These are phyloP conservation scores for Mitragyna speciosa DNA, from an alignment of 257 asterid genomes.

Conservation along the genomic window DNA sequence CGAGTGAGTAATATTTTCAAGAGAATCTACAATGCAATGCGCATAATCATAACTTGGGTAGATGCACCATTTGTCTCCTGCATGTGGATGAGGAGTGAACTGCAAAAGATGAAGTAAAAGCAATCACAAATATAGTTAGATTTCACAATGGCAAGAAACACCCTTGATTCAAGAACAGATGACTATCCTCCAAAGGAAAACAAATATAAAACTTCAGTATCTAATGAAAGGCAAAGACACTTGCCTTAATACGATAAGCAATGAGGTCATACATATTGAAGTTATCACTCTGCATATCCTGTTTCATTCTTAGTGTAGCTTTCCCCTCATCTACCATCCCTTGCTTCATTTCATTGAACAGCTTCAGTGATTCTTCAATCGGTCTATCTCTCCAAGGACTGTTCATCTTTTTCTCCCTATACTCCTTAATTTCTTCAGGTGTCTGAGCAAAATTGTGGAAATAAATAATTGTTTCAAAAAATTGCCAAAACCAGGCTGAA, in stretches of 20 bases:
- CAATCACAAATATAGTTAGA: slow-evolving; percentile 5
- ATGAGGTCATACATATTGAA: slow-evolving; percentile 91
- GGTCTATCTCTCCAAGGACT: slow-evolving; percentile 98
- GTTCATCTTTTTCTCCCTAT: slow-evolving; percentile 80
- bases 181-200: neutral
- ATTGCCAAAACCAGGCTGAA: neutral
- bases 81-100: slow-evolving; percentile 98
- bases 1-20: slow-evolving; percentile 92
- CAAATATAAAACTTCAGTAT: neutral
- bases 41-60: slow-evolving; percentile 97
- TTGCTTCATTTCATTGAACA: slow-evolving; percentile 82
- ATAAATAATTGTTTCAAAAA: neutral
- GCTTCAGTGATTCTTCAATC: slow-evolving; percentile 68
- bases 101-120: slow-evolving; percentile 35
- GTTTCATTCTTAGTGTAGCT: slow-evolving; percentile 95
- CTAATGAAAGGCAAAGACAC: slow-evolving; percentile 15
- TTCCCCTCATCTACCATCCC: slow-evolving; percentile 88
- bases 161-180: neutral
- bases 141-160: neutral
- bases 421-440: slow-evolving; percentile 91
- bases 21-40: slow-evolving; percentile 94
- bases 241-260: slow-evolving; percentile 94
- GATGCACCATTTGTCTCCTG: slow-evolving; percentile 98
- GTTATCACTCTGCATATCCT: slow-evolving; percentile 96
- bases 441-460: slow-evolving; percentile 41